These are phyloP conservation scores for Colletotrichum tofieldiae DNA, from an alignment of 2,329 filamentous ascomycete species.

Conservation along the genomic window DNA sequence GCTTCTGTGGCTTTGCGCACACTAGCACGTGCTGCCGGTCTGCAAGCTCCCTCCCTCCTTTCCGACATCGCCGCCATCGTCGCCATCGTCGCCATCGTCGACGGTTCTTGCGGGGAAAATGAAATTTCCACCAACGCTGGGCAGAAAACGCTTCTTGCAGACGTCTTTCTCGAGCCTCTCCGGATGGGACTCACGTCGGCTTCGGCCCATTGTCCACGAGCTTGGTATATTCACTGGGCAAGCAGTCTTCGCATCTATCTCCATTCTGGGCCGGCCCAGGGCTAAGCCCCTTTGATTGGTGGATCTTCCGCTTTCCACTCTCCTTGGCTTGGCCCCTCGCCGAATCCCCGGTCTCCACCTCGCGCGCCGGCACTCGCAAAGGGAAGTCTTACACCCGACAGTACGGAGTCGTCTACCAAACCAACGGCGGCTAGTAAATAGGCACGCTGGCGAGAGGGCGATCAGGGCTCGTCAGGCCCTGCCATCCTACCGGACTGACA, in stretches of 20 bases:
- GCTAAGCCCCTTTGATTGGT: conserved; percentile 8
- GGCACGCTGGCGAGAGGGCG: not conserved
- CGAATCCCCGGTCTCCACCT: conserved; percentile 9
- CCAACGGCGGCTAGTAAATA: too few relatives aligned
- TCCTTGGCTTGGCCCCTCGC: not conserved
- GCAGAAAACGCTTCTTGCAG: not conserved
- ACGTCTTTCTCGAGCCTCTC: not conserved
- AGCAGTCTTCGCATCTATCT: conserved; percentile 13
- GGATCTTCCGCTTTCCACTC: conserved; percentile 15
- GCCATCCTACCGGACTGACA: not conserved
- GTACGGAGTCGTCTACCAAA: not conserved
- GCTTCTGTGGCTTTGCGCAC: not conserved
- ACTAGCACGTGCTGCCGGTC: not conserved
- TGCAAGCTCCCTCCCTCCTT: not conserved
- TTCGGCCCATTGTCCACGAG: not conserved
- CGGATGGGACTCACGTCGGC: too few relatives aligned
- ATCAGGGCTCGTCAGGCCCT: not conserved
- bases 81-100: not conserved
- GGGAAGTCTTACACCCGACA: not conserved
- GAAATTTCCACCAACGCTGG: not conserved
- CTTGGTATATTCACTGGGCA: not conserved
- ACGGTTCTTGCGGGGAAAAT: not conserved
- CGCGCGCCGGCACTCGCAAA: conserved; percentile 19
- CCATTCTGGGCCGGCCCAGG: not conserved
- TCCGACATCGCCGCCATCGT: conserved; percentile 6